phyloP scores from a whole-genome alignment of 345 rosid genomes.

The Murraya paniculata region DNA sequence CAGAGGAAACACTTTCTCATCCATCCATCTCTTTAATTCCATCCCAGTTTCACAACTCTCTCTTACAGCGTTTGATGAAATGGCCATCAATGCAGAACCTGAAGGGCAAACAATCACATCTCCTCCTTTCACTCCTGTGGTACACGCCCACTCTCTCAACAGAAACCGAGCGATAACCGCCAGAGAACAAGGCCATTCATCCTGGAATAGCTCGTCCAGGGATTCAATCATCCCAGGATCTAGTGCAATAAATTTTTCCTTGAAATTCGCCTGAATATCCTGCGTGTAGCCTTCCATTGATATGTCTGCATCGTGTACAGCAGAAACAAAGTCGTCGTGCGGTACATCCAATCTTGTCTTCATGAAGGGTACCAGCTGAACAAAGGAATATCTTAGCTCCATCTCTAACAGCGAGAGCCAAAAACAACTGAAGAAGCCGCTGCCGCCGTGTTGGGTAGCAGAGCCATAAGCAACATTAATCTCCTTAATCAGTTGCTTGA shows the following conservation, averaged over 20 bases:
- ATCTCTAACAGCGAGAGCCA: background rate
- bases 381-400: background rate
- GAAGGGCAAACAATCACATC: background rate
- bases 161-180: background rate
- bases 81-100: background rate
- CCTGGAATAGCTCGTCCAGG: background rate
- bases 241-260: background rate
- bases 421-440: background rate
- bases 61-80: background rate
- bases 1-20: background rate
- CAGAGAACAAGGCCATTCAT: background rate
- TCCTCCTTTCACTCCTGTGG: background rate
- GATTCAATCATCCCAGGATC: background rate
- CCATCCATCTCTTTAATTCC: background rate
- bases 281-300: background rate
- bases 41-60: background rate
- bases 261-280: background rate
- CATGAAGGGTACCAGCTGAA: background rate
- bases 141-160: background rate
- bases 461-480: too few relatives aligned
- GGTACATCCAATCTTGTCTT: background rate
- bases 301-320: background rate
- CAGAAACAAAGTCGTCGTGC: slow-evolving; percentile 4
- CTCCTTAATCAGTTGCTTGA: background rate
- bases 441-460: too few relatives aligned